A percentile compares a stretch with the other conserved stretches of the same genome.
phyloP scores from a whole-genome alignment of 441 rosid species.

The Pelargonium cotyledonis region DNA sequence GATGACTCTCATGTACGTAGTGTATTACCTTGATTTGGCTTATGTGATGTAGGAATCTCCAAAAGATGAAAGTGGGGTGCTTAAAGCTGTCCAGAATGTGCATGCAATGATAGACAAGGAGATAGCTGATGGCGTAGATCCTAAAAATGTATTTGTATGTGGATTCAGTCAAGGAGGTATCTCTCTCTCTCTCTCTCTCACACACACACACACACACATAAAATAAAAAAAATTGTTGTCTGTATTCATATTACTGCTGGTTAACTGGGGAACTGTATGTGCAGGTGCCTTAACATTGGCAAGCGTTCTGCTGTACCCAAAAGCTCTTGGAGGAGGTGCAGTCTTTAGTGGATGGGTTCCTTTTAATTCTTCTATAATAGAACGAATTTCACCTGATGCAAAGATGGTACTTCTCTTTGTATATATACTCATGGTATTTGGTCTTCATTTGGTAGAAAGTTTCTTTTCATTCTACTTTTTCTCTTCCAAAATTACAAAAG shows the following conservation, averaged over 20 bases:
- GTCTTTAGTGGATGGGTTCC: constrained; percentile 88
- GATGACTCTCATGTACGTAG: constrained; percentile 6
- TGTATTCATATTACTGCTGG: constrained; percentile 3
- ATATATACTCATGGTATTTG: neutral
- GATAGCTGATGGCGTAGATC: constrained; percentile 53
- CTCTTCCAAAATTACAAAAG: neutral
- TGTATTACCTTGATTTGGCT: constrained; percentile 5
- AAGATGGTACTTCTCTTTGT: constrained; percentile 42
- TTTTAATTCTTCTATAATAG: constrained; percentile 48
- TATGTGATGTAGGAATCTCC: constrained; percentile 49
- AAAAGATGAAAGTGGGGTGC: constrained; percentile 52
- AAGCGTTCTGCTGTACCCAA: constrained; percentile 68
- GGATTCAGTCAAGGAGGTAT: constrained; percentile 95
- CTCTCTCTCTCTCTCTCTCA: constrained; percentile 19
- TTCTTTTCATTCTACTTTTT: neutral
- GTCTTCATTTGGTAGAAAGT: neutral
- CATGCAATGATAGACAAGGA: constrained; percentile 68
- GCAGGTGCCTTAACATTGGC: constrained; percentile 81
- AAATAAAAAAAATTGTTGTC: neutral
- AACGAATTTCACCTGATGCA: constrained; percentile 46
- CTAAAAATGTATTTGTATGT: constrained; percentile 62
- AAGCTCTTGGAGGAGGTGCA: constrained; percentile 74
- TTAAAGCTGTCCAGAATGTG: constrained; percentile 64
- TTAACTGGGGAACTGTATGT: constrained; percentile 16
- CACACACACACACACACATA: neutral